Evolutionary conservation across 371 early-diverging fungal genomes (phyloP), one percentile per base, ranked within the genome.

Genomic region (Funneliformis caledonium): DNA sequence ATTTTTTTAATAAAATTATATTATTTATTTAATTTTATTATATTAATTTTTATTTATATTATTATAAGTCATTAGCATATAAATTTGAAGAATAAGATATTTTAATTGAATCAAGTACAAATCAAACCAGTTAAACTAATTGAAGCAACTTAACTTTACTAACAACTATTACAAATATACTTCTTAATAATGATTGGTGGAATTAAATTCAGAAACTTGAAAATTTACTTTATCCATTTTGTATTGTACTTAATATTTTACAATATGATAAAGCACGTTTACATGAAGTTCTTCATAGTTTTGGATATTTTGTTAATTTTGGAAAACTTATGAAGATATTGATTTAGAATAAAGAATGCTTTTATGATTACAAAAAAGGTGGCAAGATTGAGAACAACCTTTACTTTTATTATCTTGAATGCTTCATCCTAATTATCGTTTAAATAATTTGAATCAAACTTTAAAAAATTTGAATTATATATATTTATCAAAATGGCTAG

Each of bases 301-400:
- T 76, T 60, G 65, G 47, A 31, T 64, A 76, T 48, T 37, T 76
- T 19, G 12, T 62, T 10, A 10, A 45, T 47, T 76, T 76, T 76
- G 62, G 76, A 8, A 73, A 73, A 73, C 52, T 52, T n/a, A 73
- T 73, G 9, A 47, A 72, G 22, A 72, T 72, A 8, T 6, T 8
- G 48, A 72, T 11, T 10, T 73, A 8, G 74, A 4, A 26, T 6
- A 56, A 26, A 26, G 12, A 26, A 73, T 73, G 10, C 42, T 73
- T 33, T 4, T 2, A 10, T 2, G 5, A 33, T 59, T 73, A 33
- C 10, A 73, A 33, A 52, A 8, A 52, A 73, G 59, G 52, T 73
- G 33, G n/a, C 5, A 56, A 52, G 4, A n/a, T 1, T 73, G 7
- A 56, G 14, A 73, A 73, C 59, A 59, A 26, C 74, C n/a, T 37